Evolutionary conservation across 768 basidiomycete genomes (phyloP), one percentile per base, ranked within the genome.

Genomic region (Austroboletus festivus): DNA sequence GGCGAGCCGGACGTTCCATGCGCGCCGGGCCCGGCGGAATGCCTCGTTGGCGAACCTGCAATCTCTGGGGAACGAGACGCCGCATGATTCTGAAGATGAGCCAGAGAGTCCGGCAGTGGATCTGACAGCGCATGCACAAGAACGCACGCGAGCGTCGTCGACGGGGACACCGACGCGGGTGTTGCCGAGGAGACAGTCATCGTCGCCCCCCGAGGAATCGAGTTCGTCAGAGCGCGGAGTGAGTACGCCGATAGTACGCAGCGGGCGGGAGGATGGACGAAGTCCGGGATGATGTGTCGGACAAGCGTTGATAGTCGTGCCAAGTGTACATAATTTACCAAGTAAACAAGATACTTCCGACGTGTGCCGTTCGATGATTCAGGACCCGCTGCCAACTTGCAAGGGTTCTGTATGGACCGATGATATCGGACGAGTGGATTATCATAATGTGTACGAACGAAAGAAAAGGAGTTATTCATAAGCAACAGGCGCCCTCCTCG

Each of bases 1-100:
- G 0, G 91, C 91, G 16, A 89, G 86, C 54, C 76, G 90, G 57
- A 86, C 85, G 52, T 91, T 89, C 75, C 84, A 93, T 58, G 89
- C 90, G 3, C 80, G 87, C 24, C 73, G 80, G 41, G 84, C 84
- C 6, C 76, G 85, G 39, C 71, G 83, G 52, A 67, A 68, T 13
- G 61, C 70, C 5, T 64, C 72, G 2, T 51, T 60, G n/a, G 51
- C 31, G 15, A 42, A 55, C 18, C 48, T 57, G 20, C 61, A 53
- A 22, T 52, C 51, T 18, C 53, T 58, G 18, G 67, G 68, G 11
- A 34, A 28, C 5, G 72, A 62, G 34, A 68, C 70, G 13, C 70
- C 71, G 0, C 65, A 47, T 20, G 68, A 68, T 47, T 60, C 69
- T n/a, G 72, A 73, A 37, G 73, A 73, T 22, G 71, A 73, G 52